phyloP scores from a whole-genome alignment of 169 alveolate genomes.

The Eimeria acervulina region DNA sequence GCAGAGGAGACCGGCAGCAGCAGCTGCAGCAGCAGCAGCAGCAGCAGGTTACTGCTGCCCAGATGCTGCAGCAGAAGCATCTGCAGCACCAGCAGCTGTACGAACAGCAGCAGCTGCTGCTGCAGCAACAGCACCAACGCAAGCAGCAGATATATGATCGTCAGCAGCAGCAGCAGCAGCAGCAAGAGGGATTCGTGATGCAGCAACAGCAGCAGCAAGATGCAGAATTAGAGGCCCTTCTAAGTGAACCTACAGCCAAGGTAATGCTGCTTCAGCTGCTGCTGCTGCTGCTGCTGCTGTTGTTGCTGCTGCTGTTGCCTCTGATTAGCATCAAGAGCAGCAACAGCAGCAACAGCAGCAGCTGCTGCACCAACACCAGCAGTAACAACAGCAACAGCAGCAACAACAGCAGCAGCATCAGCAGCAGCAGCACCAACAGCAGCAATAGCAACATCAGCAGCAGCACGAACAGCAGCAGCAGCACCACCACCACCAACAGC shows the following conservation, averaged over 20 bases:
- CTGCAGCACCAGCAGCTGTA: conserved; percentile 17
- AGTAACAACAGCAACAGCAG: conserved; percentile 5
- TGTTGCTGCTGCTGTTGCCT: neutral
- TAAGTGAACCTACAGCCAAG: conserved; percentile 14
- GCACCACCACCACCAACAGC: neutral
- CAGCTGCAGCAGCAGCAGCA: conserved; percentile 33
- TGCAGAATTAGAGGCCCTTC: conserved; percentile 30
- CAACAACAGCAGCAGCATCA: conserved; percentile 7
- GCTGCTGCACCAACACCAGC: too few relatives aligned
- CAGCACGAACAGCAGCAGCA: neutral
- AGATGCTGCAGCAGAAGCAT: too few relatives aligned
- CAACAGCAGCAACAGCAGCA: neutral
- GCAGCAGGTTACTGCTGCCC: too few relatives aligned
- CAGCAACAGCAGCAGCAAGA: conserved; percentile 48
- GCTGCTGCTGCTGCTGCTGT: conserved; percentile 21
- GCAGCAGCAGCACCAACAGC: conserved; percentile 25
- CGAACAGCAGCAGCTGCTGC: conserved; percentile 15
- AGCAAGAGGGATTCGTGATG: neutral
- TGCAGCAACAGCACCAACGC: conserved; percentile 19
- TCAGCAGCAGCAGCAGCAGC: conserved; percentile 21
- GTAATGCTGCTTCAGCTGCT: neutral
- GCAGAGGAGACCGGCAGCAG: neutral
- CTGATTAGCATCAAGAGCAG: neutral
- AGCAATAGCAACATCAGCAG: neutral
- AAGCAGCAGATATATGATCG: neutral